Percentiles rank a stretch among this genome's conserved stretches.
Evolutionary conservation across 169 alveolate genomes (phyloP).

Genomic region (Babesia caballi): DNA sequence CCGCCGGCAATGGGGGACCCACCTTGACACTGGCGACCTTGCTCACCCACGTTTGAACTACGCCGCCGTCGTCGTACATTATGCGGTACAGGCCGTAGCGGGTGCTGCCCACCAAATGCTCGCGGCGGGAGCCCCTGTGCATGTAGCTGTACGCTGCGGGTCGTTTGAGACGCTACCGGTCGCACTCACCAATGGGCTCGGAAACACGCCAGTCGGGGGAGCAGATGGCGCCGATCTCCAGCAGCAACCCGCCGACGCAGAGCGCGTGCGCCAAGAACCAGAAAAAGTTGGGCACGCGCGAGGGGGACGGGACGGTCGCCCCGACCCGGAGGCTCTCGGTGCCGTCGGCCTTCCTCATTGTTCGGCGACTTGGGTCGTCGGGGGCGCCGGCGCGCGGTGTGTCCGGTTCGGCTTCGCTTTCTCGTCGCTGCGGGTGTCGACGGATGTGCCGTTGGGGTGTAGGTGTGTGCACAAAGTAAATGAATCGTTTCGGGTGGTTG

Average conservation of each 20-base stretch:
- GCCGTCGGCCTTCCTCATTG: slow-evolving; percentile 9
- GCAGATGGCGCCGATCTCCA: slow-evolving; percentile 13
- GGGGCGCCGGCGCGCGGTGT: not conserved
- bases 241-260: not conserved
- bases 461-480: no score
- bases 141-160: slow-evolving; percentile 61
- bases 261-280: not conserved
- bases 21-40: slow-evolving; percentile 58
- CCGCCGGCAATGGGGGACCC: not conserved
- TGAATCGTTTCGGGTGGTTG: no score
- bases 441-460: no score
- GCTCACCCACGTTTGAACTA: slow-evolving; percentile 36
- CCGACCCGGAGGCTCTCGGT: not conserved
- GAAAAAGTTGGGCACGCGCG: slow-evolving; percentile 3
- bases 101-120: slow-evolving; percentile 56
- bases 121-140: slow-evolving; percentile 53
- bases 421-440: no score
- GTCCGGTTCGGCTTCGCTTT: no score
- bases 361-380: no score
- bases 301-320: not conserved
- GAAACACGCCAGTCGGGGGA: slow-evolving; percentile 60
- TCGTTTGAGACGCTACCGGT: not conserved
- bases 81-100: slow-evolving; percentile 47
- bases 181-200: slow-evolving; percentile 48
- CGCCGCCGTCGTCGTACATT: slow-evolving; percentile 36